Evolutionary conservation across 2,329 filamentous ascomycete species (phyloP), one percentile per base, ranked within the genome.

Genomic region (Pseudopithomyces maydicus): DNA sequence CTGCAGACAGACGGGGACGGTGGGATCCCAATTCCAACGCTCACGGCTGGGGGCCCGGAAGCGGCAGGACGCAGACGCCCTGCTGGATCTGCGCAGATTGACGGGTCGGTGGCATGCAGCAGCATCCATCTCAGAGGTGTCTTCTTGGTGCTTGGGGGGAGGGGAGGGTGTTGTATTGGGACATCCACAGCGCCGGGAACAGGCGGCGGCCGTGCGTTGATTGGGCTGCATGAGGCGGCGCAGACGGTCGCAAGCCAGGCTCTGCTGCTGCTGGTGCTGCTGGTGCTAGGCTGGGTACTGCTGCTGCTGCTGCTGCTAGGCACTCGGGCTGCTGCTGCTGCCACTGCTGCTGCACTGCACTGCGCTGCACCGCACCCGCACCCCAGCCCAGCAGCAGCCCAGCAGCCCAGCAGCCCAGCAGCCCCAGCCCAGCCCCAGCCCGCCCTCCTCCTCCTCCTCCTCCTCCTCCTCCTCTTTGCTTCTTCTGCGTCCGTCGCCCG

Each of bases 191-290:
- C 23, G 38, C 56, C 52, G 61, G 63, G 55, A 33, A 63, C 47
- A 29, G 42, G 47, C n/a, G 32, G 23, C 12, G 32, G 20, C 22
- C 45, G 32, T 52, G 43, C 47, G 48, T 54, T 53, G 49, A 52
- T 51, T 33, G 42, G 63, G 55, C 58, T 61, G 56, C 60, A 64
- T 50, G 52, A 49, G 55, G 59, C 61, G 47, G 43, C 56, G 57
- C 35, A 43, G 50, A 36, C 60, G 51, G 68, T 71, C 65, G 63
- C 71, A 68, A 62, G 59, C 55, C 63, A 56, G 52, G 60, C 57
- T n/a, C n/a, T n/a, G n/a, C n/a, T n/a, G n/a, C n/a, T n/a, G n/a
- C n/a, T n/a, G n/a, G n/a, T n/a, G n/a, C n/a, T n/a, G n/a, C n/a
- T n/a, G n/a, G n/a, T n/a, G n/a, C n/a, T n/a, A n/a, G n/a, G n/a